phyloP scores from a whole-genome alignment of 2,329 filamentous ascomycete genomes.

The Arthrobotrys pseudoclavata region DNA sequence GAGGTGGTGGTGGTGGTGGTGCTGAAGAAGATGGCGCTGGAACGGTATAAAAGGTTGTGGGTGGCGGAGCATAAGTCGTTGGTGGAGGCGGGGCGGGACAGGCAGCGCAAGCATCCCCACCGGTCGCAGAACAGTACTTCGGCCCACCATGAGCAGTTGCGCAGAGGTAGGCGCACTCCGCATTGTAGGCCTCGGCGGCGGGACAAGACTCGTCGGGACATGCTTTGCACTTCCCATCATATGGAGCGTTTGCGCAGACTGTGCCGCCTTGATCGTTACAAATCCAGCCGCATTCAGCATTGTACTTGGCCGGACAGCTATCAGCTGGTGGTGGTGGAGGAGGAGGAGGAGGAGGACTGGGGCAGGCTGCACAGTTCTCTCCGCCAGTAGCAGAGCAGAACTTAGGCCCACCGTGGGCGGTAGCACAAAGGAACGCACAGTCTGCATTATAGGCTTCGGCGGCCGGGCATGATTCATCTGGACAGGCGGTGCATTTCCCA shows the following conservation, averaged over 20 bases:
- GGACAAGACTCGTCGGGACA: slow-evolving; percentile 5
- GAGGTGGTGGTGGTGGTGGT: background rate
- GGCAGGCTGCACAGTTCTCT: slow-evolving; percentile 3
- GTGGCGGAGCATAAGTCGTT: slow-evolving; percentile 8
- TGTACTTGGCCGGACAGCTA: slow-evolving; percentile 9
- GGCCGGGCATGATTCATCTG: background rate
- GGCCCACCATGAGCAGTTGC: background rate
- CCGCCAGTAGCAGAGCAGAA: background rate
- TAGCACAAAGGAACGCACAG: slow-evolving; percentile 1
- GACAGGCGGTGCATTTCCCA: slow-evolving; percentile 2
- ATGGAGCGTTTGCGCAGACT: background rate
- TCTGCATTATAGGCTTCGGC: slow-evolving; percentile 1
- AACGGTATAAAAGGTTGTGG: background rate
- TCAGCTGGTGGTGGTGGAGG: slow-evolving; percentile 9
- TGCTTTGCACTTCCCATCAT: background rate
- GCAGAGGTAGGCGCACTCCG: background rate
- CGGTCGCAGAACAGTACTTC: background rate
- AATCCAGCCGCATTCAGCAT: background rate
- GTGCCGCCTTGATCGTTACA: background rate
- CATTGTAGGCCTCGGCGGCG: background rate
- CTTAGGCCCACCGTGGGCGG: background rate
- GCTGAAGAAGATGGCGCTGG: slow-evolving; percentile 1
- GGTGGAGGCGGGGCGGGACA: background rate
- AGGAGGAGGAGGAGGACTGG: background rate
- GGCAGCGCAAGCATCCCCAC: background rate